Conservation (phyloP, 495 filamentous ascomycete genomes). For the Tuber microsphaerosporum region DNA sequence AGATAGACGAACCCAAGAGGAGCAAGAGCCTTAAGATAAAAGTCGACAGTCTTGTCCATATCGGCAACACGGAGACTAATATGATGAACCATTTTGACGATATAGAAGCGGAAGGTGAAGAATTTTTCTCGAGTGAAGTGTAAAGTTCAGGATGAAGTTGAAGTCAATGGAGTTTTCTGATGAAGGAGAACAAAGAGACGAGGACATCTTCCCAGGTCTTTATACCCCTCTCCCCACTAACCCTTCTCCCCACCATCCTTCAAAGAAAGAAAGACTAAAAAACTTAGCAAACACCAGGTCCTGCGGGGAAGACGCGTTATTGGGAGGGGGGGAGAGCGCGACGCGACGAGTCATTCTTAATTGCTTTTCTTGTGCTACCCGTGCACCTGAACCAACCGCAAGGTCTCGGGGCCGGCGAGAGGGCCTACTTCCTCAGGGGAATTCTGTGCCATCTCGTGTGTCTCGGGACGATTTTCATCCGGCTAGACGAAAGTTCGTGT, state of each 20-base stretch:
- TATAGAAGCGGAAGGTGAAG: background rate
- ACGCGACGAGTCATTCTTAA: background rate
- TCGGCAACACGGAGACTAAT: background rate
- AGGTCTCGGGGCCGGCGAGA: no score
- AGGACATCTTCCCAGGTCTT: background rate
- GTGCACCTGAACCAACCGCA: no score
- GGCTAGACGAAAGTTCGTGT: background rate
- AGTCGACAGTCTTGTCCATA: background rate
- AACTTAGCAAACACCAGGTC: background rate
- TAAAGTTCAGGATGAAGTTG: background rate
- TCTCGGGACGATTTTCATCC: background rate
- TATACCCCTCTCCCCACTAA: background rate
- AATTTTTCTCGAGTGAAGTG: background rate
- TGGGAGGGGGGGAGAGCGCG: background rate
- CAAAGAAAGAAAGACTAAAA: background rate
- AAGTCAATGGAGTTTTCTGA: background rate
- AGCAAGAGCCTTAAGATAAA: constrained; percentile 9
- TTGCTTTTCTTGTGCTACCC: constrained; percentile 4
- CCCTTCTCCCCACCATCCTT: background rate
- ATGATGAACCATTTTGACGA: constrained; percentile 3
- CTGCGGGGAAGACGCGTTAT: constrained; percentile 3
- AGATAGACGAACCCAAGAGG: constrained; percentile 9
- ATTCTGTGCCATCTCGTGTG: background rate
- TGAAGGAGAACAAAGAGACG: background rate
- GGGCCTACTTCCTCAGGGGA: background rate